Evolutionary conservation across 75 land plant genomes (phyloP), one percentile per base, ranked within the genome.

Genomic region (Selaginella tamariscina): DNA sequence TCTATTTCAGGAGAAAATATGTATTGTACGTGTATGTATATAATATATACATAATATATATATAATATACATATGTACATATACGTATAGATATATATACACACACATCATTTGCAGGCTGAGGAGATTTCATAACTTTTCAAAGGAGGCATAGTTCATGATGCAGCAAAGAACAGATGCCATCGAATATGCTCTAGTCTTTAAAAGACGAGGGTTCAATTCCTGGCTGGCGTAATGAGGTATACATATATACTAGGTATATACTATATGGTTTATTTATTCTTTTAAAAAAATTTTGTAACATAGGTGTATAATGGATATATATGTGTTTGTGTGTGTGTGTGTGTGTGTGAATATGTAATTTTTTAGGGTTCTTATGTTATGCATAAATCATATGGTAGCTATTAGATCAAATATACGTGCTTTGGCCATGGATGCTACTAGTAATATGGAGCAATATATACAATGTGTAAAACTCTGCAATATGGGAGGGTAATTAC

Each of bases 161-260:
- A 73, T 33, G 39, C 77, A 82, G 33, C 87, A 83, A 29, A 80
- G 88, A 67, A 94, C 98, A 21, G 59, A 64, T 24, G 86, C 88
- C 11, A 78, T 94, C 55, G 90, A 81, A 62, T 71, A 72, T 66
- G 86, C 81, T 9, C 65, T 94, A 31, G 70, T 32, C 65, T 21
- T 76, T 94, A 20, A 62, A 68, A 55, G 56, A 56, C 55, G 96
- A 82, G n/a, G 85, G 82, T 21, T 27, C 85, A 24, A 80, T 94
- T 70, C 86, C 86, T 71, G 98, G 98, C 54, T 82, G 83, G 56
- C 78, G 98, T 30, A 80, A 89, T 74, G 98, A 94, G 98, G 98
- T 87, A 78, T n/a, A n/a, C n/a, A n/a, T n/a, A n/a, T 9, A n/a
- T n/a, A n/a, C n/a, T n/a, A n/a, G n/a, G n/a, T n/a, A n/a, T n/a